Conservation (phyloP, 2,329 filamentous ascomycete genomes). For the Aspergillus sp. region DNA sequence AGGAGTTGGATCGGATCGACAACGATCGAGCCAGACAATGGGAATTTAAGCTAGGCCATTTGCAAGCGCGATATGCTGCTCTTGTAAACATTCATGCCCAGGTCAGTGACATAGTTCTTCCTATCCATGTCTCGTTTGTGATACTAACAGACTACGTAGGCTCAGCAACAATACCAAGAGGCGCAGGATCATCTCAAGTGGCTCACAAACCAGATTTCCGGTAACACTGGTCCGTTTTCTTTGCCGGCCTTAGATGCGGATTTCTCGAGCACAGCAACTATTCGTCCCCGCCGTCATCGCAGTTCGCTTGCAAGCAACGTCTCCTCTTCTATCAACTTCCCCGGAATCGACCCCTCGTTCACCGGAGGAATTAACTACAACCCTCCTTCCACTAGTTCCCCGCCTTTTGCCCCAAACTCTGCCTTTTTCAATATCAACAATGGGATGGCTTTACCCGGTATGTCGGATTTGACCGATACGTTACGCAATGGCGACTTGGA, state of each 20-base stretch:
- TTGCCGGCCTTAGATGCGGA: slow-evolving; percentile 37
- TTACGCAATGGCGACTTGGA: slow-evolving; percentile 45
- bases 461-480: slow-evolving; percentile 31
- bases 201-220: slow-evolving; percentile 33
- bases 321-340: slow-evolving; percentile 38
- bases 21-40: slow-evolving; percentile 41
- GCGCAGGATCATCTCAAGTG: slow-evolving; percentile 39
- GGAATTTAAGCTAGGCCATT: slow-evolving; percentile 36
- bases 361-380: slow-evolving; percentile 39
- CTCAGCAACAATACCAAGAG: slow-evolving; percentile 39
- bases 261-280: slow-evolving; percentile 31
- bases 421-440: slow-evolving; percentile 57
- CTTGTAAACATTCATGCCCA: slow-evolving; percentile 35
- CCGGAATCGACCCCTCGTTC: slow-evolving; percentile 33
- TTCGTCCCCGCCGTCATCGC: slow-evolving; percentile 39
- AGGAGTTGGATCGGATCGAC: slow-evolving; percentile 44
- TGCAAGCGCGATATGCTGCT: slow-evolving; percentile 37
- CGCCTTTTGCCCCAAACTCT: slow-evolving; percentile 43
- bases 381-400: slow-evolving; percentile 43
- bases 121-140: too few relatives aligned
- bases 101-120: slow-evolving; percentile 10
- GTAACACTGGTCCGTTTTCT: slow-evolving; percentile 33
- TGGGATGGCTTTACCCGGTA: slow-evolving; percentile 49
- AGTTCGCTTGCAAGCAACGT: slow-evolving; percentile 41
- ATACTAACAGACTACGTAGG: slow-evolving; percentile 10